phyloP scores from a whole-genome alignment of 257 asterid species.

The Penstemon barbatus region DNA sequence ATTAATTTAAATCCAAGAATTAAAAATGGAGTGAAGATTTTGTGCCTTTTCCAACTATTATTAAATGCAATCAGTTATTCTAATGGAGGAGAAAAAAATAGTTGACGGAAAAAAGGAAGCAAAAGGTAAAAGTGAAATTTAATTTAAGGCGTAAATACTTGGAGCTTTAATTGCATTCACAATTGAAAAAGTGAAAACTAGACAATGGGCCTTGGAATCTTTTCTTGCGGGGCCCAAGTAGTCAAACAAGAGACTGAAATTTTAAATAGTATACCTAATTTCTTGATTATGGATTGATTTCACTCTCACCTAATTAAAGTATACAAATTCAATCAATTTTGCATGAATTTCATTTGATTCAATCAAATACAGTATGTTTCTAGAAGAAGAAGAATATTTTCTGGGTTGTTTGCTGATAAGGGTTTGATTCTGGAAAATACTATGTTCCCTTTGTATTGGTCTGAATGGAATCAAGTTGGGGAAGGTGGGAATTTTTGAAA shows the following conservation, averaged over 20 bases:
- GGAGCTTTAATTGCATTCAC: background rate
- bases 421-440: conserved; percentile 20
- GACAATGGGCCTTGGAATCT: background rate
- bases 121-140: background rate
- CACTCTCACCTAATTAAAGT: no score
- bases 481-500: conserved; percentile 1
- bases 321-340: background rate
- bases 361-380: conserved; percentile 26
- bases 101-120: background rate
- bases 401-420: background rate
- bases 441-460: background rate
- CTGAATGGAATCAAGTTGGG: background rate
- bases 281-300: background rate
- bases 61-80: no score
- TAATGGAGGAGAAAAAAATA: background rate
- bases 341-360: background rate
- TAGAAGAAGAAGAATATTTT: conserved; percentile 24
- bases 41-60: no score
- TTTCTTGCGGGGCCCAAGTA: background rate
- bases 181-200: background rate
- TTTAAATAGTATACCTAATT: background rate
- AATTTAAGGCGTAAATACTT: no score
- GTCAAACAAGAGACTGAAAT: conserved; percentile 8
- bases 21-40: no score
- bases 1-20: no score